phyloP scores from a whole-genome alignment of 192 early-diverging fungal genomes.

The Mortierella claussenii region DNA sequence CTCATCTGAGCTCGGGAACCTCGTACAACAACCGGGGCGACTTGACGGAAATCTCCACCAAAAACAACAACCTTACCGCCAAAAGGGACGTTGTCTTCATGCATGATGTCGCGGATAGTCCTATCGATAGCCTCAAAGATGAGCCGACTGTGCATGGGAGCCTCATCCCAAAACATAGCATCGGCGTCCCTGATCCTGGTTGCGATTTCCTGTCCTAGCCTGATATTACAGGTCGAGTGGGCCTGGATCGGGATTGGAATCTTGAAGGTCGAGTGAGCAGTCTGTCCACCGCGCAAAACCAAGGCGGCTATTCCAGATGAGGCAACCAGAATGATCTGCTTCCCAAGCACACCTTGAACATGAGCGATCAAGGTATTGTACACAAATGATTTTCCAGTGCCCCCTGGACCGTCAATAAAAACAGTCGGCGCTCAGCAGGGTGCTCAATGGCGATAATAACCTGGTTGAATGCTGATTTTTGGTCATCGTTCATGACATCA shows the following conservation, averaged over 20 bases:
- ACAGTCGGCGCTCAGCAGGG: neutral
- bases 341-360: neutral
- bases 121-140: slow-evolving; percentile 34
- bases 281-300: slow-evolving; percentile 30
- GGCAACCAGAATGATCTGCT: slow-evolving; percentile 29
- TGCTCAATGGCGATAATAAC: neutral
- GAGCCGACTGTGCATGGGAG: slow-evolving; percentile 27
- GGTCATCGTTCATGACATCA: neutral
- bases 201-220: neutral
- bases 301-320: slow-evolving; percentile 45
- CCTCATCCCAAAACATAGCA: slow-evolving; percentile 55
- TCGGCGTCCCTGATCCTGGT: neutral
- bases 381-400: slow-evolving; percentile 34
- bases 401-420: slow-evolving; percentile 41
- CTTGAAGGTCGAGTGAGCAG: slow-evolving; percentile 47
- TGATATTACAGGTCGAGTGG: slow-evolving; percentile 18
- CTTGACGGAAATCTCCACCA: slow-evolving; percentile 45
- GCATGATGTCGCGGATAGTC: slow-evolving; percentile 9
- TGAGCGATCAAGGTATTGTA: slow-evolving; percentile 29
- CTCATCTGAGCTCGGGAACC: slow-evolving; percentile 1
- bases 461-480: neutral
- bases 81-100: slow-evolving; percentile 4
- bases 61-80: slow-evolving; percentile 34
- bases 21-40: slow-evolving; percentile 24
- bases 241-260: slow-evolving; percentile 18